Percentiles rank a stretch among this genome's conserved stretches.
These are phyloP conservation scores for Tetrapisispora arboricola DNA, from an alignment of 805 yeast genomes.

Conservation along the genomic window DNA sequence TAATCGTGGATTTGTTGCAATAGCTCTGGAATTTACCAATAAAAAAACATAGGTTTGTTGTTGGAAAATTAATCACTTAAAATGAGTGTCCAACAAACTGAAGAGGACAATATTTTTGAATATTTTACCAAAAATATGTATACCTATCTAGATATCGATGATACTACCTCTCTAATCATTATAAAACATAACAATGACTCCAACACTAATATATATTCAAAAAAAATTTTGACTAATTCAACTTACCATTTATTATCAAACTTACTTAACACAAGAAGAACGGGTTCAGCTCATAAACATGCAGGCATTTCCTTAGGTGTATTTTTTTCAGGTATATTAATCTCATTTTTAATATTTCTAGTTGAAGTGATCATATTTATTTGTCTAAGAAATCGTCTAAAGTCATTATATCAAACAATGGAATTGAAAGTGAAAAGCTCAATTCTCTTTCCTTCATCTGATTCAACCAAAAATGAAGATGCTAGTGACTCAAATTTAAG, in stretches of 20 bases:
- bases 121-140: constrained; percentile 8
- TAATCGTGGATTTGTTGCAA: no score
- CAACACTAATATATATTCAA: constrained; percentile 3
- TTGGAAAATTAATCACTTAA: background rate
- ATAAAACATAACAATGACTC: constrained; percentile 5
- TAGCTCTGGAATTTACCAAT: no score
- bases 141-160: constrained; percentile 12
- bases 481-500: background rate
- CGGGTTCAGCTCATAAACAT: constrained; percentile 48
- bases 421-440: constrained; percentile 13
- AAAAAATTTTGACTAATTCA: constrained; percentile 8
- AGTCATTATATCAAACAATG: constrained; percentile 46
- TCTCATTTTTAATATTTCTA: constrained; percentile 44
- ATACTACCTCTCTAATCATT: constrained; percentile 10
- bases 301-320: constrained; percentile 50
- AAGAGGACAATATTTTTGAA: background rate
- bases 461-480: background rate
- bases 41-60: no score
- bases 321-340: constrained; percentile 44
- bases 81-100: background rate
- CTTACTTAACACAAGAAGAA: constrained; percentile 43
- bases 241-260: constrained; percentile 11
- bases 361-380: constrained; percentile 40
- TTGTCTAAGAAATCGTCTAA: constrained; percentile 28
- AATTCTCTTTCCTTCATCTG: constrained; percentile 15